These are phyloP conservation scores for Colletotrichum graminicola DNA, from an alignment of 2,329 filamentous ascomycete species.

Conservation along the genomic window DNA sequence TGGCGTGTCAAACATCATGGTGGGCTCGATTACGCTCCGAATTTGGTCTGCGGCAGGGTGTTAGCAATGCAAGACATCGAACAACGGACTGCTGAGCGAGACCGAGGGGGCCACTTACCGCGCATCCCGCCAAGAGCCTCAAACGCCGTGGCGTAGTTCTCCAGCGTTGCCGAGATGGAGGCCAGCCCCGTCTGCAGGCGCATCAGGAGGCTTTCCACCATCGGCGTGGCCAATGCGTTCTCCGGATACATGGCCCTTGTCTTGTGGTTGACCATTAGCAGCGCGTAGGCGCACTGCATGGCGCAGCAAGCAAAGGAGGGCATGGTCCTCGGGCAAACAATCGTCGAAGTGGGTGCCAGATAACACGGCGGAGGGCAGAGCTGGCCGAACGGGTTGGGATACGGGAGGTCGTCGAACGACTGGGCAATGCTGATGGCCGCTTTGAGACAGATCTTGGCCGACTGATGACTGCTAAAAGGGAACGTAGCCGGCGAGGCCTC, in stretches of 20 bases:
- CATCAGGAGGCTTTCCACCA: conserved; percentile 53
- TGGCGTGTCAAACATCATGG: conserved; percentile 42
- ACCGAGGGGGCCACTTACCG: conserved; percentile 49
- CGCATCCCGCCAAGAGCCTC: conserved; percentile 61
- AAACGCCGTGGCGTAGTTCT: conserved; percentile 59
- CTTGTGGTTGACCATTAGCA: conserved; percentile 58
- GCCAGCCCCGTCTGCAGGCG: conserved; percentile 57
- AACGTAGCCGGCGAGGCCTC: conserved; percentile 46
- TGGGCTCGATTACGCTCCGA: conserved; percentile 44
- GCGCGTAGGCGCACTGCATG: conserved; percentile 60
- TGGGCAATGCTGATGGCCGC: conserved; percentile 62
- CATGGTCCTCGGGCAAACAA: conserved; percentile 59
- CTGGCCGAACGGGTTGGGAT: conserved; percentile 56
- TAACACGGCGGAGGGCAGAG: conserved; percentile 51
- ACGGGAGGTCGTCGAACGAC: conserved; percentile 60
- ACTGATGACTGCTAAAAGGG: conserved; percentile 61
- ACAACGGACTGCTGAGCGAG: background rate
- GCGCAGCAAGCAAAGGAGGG: conserved; percentile 60
- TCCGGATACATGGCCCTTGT: conserved; percentile 53
- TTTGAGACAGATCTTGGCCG: conserved; percentile 62
- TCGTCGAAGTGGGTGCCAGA: conserved; percentile 52
- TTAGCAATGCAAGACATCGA: conserved; percentile 20
- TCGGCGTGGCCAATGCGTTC: conserved; percentile 43
- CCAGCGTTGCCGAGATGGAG: conserved; percentile 56
- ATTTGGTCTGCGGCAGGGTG: conserved; percentile 45